These are phyloP conservation scores for Trichosphaerium sp. DNA, from an alignment of 78 protist genomes.

Conservation along the genomic window DNA sequence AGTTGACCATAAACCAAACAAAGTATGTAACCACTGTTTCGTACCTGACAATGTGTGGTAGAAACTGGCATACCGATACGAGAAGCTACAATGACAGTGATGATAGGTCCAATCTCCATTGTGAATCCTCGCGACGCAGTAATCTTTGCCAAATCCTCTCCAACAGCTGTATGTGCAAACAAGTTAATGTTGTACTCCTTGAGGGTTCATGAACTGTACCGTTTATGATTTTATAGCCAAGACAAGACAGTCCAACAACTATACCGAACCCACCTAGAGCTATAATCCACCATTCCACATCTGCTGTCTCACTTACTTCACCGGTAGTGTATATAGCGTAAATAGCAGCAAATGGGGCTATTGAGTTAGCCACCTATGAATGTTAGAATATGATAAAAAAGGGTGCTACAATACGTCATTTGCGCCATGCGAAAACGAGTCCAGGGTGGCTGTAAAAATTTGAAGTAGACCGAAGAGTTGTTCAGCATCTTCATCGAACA, in stretches of 20 bases:
- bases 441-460: not conserved
- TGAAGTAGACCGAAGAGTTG: not conserved
- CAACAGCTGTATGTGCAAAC: too few species aligned
- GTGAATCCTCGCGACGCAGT: conserved; percentile 34
- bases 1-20: too few species aligned
- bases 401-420: too few species aligned
- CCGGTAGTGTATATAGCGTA: not conserved
- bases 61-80: conserved; percentile 32
- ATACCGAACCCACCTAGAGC: conserved; percentile 26
- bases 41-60: conserved; percentile 50
- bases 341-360: conserved; percentile 15
- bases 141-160: conserved; percentile 12
- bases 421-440: conserved; percentile 31
- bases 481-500: not conserved
- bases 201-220: too few species aligned
- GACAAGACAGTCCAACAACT: conserved; percentile 15
- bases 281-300: conserved; percentile 25
- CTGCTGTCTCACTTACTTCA: too few species aligned
- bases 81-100: conserved; percentile 14
- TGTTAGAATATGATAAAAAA: too few species aligned
- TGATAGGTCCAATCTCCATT: conserved; percentile 13
- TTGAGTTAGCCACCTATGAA: not conserved
- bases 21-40: too few species aligned
- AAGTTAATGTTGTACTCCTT: too few species aligned
- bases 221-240: too few species aligned